Evolutionary conservation across 148 eudicot genomes (phyloP), one percentile per base, ranked within the genome.

Genomic region (Salicornia ramosissima): DNA sequence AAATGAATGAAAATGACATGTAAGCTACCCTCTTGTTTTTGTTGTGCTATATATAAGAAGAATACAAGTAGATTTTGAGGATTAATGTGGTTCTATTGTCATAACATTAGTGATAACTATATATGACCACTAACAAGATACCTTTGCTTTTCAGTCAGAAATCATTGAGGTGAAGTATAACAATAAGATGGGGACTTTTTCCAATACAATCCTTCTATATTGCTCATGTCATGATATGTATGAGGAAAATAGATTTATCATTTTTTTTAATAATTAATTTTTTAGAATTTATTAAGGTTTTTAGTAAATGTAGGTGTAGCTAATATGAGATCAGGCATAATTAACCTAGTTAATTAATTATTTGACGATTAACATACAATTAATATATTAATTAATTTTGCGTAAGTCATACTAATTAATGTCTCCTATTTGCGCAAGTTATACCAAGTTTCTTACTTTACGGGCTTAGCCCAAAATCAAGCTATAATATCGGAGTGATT

Each of bases 21-120:
- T 75, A 75, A 86, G 83, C 90, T 83, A 79, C 74, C 76, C 54
- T 45, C 9, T 40, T 65, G 69, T 63, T 69, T 74, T 68, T 26
- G 31, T 59, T 54, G 4, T 40, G 21, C 47, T 42, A 69, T 58
- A 60, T n/a, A 31, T 24, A 22, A 46, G 18, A 68, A 69, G 24
- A 24, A 56, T 72, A 77, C 46, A 29, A 58, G 66, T 78, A 50
- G 46, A 68, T 73, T n/a, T n/a, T 51, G 62, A 46, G 63, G 28
- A 66, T 46, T 65, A 60, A 56, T 74, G 64, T 71, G 78, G 71
- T 70, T 78, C 66, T 69, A 68, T 56, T 69, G 68, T 74, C 77
- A 78, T 18, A 64, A 31, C 64, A 73, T 66, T 78, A 64, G 72
- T 78, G 61, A 78, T 78, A 61, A 74, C 73, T 55, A 78, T 74